Evolutionary conservation across 805 yeast genomes (phyloP).

Genomic region (Ogataea nonfermentans): DNA sequence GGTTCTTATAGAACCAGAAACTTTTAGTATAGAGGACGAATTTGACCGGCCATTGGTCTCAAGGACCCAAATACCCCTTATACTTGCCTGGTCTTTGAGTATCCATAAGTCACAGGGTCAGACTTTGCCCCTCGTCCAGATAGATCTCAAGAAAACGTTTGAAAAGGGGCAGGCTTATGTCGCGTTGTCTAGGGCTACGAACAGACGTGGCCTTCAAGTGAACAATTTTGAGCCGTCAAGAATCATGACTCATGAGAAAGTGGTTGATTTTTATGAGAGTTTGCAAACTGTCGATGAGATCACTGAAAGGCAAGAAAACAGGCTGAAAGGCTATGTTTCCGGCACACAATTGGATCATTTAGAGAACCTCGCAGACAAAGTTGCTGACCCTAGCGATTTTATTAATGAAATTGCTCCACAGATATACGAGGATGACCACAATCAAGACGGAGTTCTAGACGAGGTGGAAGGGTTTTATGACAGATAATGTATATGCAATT

Average conservation of each 20-base stretch:
- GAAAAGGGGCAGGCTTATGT: constrained; percentile 97
- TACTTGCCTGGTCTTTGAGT: constrained; percentile 95
- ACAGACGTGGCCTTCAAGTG: constrained; percentile 80
- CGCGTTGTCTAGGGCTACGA: constrained; percentile 82
- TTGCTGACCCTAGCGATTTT: constrained; percentile 18
- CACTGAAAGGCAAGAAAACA: not conserved
- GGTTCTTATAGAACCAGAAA: constrained; percentile 78
- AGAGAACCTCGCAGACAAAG: constrained; percentile 12
- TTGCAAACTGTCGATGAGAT: constrained; percentile 40
- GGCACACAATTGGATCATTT: constrained; percentile 11
- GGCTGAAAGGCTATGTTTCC: not conserved
- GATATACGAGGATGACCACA: too few species aligned
- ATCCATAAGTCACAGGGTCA: constrained; percentile 97
- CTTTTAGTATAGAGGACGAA: constrained; percentile 78
- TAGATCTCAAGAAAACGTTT: constrained; percentile 72
- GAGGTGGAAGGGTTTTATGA: constrained; percentile 2
- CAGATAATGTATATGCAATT: not conserved
- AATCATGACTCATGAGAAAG: constrained; percentile 70
- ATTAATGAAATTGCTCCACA: not conserved
- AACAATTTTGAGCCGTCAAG: constrained; percentile 62
- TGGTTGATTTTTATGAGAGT: constrained; percentile 62
- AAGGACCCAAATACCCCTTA: constrained; percentile 78
- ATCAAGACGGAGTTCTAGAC: not conserved
- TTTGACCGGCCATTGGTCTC: constrained; percentile 63
- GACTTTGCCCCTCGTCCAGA: constrained; percentile 71